Evolutionary conservation across 2,329 filamentous ascomycete species (phyloP).

Genomic region (Neonectria ditissima): DNA sequence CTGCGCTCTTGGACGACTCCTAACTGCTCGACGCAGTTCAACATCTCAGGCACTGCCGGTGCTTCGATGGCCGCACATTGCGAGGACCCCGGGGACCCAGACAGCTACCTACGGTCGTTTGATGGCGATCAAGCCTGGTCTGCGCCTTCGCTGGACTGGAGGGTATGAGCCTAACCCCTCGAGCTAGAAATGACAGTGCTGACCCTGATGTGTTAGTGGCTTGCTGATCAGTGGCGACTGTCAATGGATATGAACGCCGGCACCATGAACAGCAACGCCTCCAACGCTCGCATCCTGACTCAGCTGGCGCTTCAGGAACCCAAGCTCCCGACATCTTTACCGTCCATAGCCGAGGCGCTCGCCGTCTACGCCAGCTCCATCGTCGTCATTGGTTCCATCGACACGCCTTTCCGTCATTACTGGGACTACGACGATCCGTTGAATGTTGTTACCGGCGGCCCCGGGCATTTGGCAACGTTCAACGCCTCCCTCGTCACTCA

Average conservation of each 20-base stretch:
- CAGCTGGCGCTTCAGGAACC: slow-evolving; percentile 61
- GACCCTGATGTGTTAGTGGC: slow-evolving; percentile 48
- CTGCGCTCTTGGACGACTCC: slow-evolving; percentile 73
- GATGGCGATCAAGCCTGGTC: slow-evolving; percentile 47
- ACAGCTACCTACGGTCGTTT: slow-evolving; percentile 66
- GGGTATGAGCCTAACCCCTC: slow-evolving; percentile 38
- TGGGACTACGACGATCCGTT: slow-evolving; percentile 58
- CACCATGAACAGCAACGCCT: slow-evolving; percentile 65
- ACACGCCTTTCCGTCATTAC: slow-evolving; percentile 70
- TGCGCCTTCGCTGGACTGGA: slow-evolving; percentile 62
- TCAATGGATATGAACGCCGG: slow-evolving; percentile 69
- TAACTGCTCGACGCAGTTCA: slow-evolving; percentile 73
- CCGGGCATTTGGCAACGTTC: slow-evolving; percentile 68
- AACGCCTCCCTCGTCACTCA: slow-evolving; percentile 72
- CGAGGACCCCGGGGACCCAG: slow-evolving; percentile 63
- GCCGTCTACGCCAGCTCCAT: slow-evolving; percentile 77
- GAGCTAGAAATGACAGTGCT: background rate
- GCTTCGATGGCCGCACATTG: slow-evolving; percentile 72
- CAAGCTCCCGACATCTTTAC: slow-evolving; percentile 62
- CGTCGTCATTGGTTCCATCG: slow-evolving; percentile 68
- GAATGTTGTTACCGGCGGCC: slow-evolving; percentile 52
- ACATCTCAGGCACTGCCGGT: slow-evolving; percentile 67
- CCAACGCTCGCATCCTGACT: slow-evolving; percentile 67
- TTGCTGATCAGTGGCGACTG: slow-evolving; percentile 66
- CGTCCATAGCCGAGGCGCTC: slow-evolving; percentile 79